These are phyloP conservation scores for Aspergillus brunneoviolaceus DNA, from an alignment of 2,329 filamentous ascomycete species.

Conservation along the genomic window DNA sequence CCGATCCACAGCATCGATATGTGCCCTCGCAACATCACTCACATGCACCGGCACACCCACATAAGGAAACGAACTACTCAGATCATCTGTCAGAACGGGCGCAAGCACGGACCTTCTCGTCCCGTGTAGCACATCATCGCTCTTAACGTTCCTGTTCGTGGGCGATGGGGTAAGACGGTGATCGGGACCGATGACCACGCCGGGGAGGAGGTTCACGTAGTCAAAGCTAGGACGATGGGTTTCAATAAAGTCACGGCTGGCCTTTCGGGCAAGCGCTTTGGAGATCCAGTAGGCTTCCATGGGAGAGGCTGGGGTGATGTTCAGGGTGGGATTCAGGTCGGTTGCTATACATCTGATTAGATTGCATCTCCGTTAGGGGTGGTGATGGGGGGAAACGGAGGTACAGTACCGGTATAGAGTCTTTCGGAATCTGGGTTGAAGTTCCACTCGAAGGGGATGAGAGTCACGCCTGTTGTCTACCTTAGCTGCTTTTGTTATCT, in stretches of 20 bases:
- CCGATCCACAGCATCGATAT: background rate
- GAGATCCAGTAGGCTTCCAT: constrained; percentile 4
- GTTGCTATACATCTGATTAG: background rate
- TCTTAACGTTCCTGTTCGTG: background rate
- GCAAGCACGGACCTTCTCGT: background rate
- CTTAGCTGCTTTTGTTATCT: too few species aligned
- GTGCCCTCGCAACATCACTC: background rate
- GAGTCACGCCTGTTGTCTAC: too few species aligned
- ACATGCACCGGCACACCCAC: background rate
- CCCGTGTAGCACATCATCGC: background rate
- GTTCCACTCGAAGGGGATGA: too few species aligned
- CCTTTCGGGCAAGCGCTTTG: background rate
- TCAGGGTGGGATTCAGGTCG: background rate
- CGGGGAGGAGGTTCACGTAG: background rate
- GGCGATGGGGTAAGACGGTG: background rate
- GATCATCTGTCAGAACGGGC: background rate
- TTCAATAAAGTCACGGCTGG: background rate
- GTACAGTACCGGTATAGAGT: background rate
- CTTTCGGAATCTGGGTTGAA: background rate
- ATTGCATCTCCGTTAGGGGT: background rate
- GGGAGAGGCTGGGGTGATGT: background rate
- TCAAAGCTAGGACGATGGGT: background rate
- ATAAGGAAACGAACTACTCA: background rate
- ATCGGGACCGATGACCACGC: background rate
- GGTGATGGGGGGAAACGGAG: too few species aligned